Base-by-base conservation (phyloP, 75 land plant genomes). In the Azolla pinnata region DNA sequence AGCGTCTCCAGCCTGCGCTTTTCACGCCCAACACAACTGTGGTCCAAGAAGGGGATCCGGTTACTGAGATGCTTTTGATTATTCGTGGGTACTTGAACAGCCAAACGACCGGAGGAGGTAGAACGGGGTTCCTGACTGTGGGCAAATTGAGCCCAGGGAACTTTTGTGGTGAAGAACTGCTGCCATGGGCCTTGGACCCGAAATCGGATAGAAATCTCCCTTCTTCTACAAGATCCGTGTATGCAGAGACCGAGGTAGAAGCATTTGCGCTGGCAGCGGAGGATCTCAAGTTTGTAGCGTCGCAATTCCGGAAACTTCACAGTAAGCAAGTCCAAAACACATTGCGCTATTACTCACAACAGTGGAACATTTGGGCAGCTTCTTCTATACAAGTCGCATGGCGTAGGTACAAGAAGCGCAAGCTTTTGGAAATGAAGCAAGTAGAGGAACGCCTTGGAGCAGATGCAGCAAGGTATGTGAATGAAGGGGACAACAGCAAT, bases 111-210 rank as follows among this genome's bases (percentile, higher is more conserved):
- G 78, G 83, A 54, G 90, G 96, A 35, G 90, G 96, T 0, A 67
- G 90, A 31, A 86, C 78, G 19, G 90, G 96, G 5, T 89, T 89
- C 57, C 78, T 79, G 56, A 86, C 83, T 70, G 50, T 62, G 8
- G 62, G 75, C 21, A 7, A 48, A 20, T 67, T 85, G 0, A 73
- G 70, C 61, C 81, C 79, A 55, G 95, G 95, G 0, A 86, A 77
- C 40, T 89, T 80, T 53, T 87, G 89, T 49, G 89, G 89, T 5
- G 89, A 85, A 65, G 92, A 85, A 56, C 83, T 87, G 9, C 65
- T 89, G 29, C 82, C 90, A 0, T 89, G 90, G 96, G 96, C 96
- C 2, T 49, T 89, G 30, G 88, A 85, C 62, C 90, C 96, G 0
- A 85, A 75, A 64, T 57, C 92, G 5, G 66, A 61, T 18, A 65